Base-by-base conservation (phyloP, 225 moss, liverwort and hornwort species). In the Thuidium tamariscinum region DNA sequence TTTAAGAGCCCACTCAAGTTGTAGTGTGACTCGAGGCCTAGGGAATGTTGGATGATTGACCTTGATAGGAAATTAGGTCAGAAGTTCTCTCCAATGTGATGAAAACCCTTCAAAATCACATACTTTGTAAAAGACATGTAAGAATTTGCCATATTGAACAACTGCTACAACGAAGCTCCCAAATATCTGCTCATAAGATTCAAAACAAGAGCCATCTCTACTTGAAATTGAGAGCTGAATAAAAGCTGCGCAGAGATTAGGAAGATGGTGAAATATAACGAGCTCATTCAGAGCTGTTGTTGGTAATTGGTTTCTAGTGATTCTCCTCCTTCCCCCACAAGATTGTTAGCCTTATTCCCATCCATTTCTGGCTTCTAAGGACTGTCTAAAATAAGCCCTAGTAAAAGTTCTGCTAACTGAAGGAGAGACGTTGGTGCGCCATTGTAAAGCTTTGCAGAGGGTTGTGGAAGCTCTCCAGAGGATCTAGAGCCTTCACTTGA, bases 201-300 rank as follows among this genome's bases (percentile, higher is more conserved):
- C n/a, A n/a, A n/a, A n/a, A n/a, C 19, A 76, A 82, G 51, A 42
- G 59, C 13, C 51, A 88, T 62, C 39, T 76, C 7, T 91, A 93
- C 93, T 91, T 85, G 91, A 88, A 81, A 89, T 83, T 34, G 92
- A 87, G 88, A 95, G 92, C 85, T 97, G 95, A 82, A 97, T 62
- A 86, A 92, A 93, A 46, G 95, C 95, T 81, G 95, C 97, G 83
- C 95, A 90, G 36, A 95, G 90, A 92, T 97, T 95, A 88, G 91
- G 92, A 78, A 97, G 94, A 73, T 97, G 97, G 85, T 94, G 94
- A 77, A 95, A 92, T 13, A 94, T 75, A 64, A 95, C 91, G 75
- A 95, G 94, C 79, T 95, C 92, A 52, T 89, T 89, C 74, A 97
- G 82, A 83, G 95, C 92, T 80, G 89, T 90, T 68, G 89, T 91